phyloP scores from a whole-genome alignment of 2,329 filamentous ascomycete genomes.

The Diplodia sapinea region DNA sequence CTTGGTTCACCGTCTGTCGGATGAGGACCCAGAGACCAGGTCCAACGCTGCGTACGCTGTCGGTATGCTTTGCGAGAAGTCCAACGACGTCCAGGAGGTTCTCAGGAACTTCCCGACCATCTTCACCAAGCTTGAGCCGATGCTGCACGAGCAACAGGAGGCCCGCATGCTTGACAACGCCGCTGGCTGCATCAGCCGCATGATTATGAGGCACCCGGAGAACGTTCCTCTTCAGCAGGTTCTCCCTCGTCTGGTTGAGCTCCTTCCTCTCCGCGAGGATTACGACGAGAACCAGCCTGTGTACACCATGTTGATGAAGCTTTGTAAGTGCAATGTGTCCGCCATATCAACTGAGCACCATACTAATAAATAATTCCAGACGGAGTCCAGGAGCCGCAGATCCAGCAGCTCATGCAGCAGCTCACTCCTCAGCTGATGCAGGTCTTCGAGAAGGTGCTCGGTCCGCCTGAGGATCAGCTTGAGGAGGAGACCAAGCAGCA shows the following conservation, averaged over 20 bases:
- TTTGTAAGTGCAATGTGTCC: conserved; percentile 66
- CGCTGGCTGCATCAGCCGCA: conserved; percentile 85
- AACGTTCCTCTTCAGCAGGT: conserved; percentile 80
- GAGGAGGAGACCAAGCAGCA: conserved; percentile 72
- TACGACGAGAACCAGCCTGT: conserved; percentile 96
- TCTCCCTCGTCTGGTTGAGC: conserved; percentile 76
- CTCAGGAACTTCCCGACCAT: conserved; percentile 77
- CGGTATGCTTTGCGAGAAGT: conserved; percentile 83
- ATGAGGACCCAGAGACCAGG: conserved; percentile 90
- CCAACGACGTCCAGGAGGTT: conserved; percentile 74
- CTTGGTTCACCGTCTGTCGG: conserved; percentile 82
- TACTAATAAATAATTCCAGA: conserved; percentile 11
- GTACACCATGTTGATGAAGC: conserved; percentile 84
- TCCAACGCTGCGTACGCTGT: conserved; percentile 94
- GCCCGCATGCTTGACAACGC: conserved; percentile 91
- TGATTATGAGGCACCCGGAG: conserved; percentile 90
- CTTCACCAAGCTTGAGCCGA: conserved; percentile 82
- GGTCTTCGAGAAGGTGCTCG: conserved; percentile 75
- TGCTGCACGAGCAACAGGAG: conserved; percentile 77
- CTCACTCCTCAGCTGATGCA: conserved; percentile 72
- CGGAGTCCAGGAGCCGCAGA: conserved; percentile 59
- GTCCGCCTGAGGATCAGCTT: conserved; percentile 75
- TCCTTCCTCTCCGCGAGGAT: conserved; percentile 89
- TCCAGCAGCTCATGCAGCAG: conserved; percentile 71
- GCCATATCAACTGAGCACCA: neutral